Percentiles rank a stretch among this genome's conserved stretches.
phyloP scores from a whole-genome alignment of 352 stramenopile species.

The Globisporangium ultimum region DNA sequence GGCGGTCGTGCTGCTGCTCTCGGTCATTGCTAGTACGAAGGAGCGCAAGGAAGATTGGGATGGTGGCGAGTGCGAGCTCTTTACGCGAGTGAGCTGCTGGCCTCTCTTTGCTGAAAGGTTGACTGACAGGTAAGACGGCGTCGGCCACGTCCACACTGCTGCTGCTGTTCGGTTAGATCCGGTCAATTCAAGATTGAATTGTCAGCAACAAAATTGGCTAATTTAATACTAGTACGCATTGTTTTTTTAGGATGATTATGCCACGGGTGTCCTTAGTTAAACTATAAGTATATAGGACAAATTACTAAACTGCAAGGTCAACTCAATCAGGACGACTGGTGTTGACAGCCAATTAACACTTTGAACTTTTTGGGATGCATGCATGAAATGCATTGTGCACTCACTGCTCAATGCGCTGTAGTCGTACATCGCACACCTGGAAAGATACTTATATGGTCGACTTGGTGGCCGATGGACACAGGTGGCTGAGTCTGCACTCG shows the following conservation, averaged over 20 bases:
- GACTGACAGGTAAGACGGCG: background rate
- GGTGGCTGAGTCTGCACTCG: constrained; percentile 57
- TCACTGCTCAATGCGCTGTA: background rate
- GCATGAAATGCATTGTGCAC: background rate
- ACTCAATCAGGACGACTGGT: too few species aligned
- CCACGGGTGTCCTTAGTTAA: too few species aligned
- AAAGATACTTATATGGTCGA: constrained; percentile 5
- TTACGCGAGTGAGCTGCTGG: background rate
- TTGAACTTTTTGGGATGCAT: too few species aligned
- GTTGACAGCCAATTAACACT: too few species aligned
- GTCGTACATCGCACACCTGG: too few species aligned
- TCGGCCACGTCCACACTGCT: background rate
- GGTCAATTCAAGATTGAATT: constrained; percentile 6
- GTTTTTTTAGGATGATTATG: background rate
- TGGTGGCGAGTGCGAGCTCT: too few species aligned
- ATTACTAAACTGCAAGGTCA: too few species aligned
- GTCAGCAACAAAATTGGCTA: background rate
- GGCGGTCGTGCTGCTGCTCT: constrained; percentile 3
- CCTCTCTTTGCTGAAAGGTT: too few species aligned
- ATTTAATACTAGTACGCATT: too few species aligned
- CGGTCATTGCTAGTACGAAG: constrained; percentile 7
- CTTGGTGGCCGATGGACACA: constrained; percentile 63
- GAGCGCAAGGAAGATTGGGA: too few species aligned
- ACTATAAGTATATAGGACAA: too few species aligned
- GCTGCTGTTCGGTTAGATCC: background rate